Base-by-base conservation (phyloP, 2,329 filamentous ascomycete species). In the Trichoderma gracile region DNA sequence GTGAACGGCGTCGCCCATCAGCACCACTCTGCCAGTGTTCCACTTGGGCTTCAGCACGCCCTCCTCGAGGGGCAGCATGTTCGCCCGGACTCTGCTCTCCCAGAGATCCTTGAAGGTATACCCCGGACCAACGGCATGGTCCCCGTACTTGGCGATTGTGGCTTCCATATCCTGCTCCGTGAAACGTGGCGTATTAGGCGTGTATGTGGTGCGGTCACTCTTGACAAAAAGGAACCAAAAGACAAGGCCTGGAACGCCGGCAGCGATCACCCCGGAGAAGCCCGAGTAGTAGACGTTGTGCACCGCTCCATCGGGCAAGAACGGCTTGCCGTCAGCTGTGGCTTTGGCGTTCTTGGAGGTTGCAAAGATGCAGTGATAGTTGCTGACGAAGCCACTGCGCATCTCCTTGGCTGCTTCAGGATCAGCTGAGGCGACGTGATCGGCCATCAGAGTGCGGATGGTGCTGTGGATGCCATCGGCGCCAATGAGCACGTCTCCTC, bases 401-500 rank as follows among this genome's bases (percentile, higher is more conserved):
- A 61, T 23, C 7, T 61, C 58, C 33, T 45, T 53, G 30, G 58
- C 27, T 45, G 58, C 23, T 4, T 5, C 9, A 9, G 58, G 23
- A 15, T 61, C 40, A 30, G 47, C 53, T 2, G 17, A n/a, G n/a
- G 58, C 23, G 38, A 61, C 15, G 5, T 53, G 42, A 33, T 61
- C 47, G 5, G 58, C 58, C 47, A 61, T 50, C 30, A 63, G 15
- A 2, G 30, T 53, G 21, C 58, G 58, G 23, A 61, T 49, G 21
- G 58, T 73, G 66, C 77, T 79, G 65, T 78, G 75, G 5, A 77
- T 75, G 15, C 79, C 79, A 65, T 81, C 79, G 9, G 78, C 77
- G 8, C 78, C 79, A 27, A 80, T 70, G 14, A 79, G 63, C 23
- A 81, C 68, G 0, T 75, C 78, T 0, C 66, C 33, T 64, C 74